Conservation (phyloP, 805 yeast genomes). For the Sporopachydermia quercuum region DNA sequence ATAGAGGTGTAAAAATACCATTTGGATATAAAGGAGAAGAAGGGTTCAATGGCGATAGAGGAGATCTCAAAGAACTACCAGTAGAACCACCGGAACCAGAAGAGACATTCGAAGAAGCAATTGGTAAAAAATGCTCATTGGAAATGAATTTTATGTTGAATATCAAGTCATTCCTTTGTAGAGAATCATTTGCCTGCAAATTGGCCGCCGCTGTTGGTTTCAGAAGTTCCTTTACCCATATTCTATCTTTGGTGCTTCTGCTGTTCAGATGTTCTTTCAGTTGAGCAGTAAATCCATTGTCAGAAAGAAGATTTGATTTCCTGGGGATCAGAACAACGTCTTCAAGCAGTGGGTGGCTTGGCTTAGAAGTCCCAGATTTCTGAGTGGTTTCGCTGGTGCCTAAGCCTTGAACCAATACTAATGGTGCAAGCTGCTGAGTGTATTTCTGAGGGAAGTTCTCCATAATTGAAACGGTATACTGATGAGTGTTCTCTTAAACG, state of each 20-base stretch:
- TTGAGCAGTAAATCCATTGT: slow-evolving; percentile 11
- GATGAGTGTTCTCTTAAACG: no score
- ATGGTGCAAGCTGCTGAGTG: slow-evolving; percentile 22
- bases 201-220: slow-evolving; percentile 11
- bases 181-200: slow-evolving; percentile 11
- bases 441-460: slow-evolving; percentile 23
- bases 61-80: slow-evolving; percentile 10
- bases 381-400: slow-evolving; percentile 11
- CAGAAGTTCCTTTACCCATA: slow-evolving; percentile 15
- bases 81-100: slow-evolving; percentile 3
- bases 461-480: no score
- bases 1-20: slow-evolving; percentile 27
- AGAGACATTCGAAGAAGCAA: slow-evolving; percentile 2
- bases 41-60: slow-evolving; percentile 30
- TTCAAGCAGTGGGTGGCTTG: slow-evolving; percentile 8
- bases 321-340: slow-evolving; percentile 1
- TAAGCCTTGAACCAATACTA: slow-evolving; percentile 28
- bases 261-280: slow-evolving; percentile 17
- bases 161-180: slow-evolving; percentile 8
- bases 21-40: slow-evolving; percentile 25
- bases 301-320: neutral
- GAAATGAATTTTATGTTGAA: slow-evolving; percentile 21
- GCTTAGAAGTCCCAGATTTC: neutral
- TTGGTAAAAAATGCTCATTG: slow-evolving; percentile 14
- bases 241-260: slow-evolving; percentile 14